Conservation (phyloP, 1,284 basidiomycete genomes). For the Veloboletus limbatus region DNA sequence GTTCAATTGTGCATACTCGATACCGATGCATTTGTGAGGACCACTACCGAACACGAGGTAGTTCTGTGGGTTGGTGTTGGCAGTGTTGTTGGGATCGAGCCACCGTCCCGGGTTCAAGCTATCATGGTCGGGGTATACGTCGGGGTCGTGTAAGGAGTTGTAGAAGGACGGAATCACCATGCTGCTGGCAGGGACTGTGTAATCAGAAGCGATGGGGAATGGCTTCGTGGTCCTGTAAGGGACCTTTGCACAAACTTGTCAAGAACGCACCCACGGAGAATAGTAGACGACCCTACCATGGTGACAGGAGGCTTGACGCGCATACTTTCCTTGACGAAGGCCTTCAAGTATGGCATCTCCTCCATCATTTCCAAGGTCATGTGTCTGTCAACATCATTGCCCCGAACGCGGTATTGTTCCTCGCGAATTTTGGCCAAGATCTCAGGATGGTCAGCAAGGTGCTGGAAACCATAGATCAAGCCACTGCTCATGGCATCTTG, state of each 20-base stretch:
- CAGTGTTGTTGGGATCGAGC: constrained; percentile 79
- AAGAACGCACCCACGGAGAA: constrained; percentile 1
- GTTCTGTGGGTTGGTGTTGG: constrained; percentile 89
- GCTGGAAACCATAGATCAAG: constrained; percentile 93
- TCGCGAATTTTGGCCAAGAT: constrained; percentile 86
- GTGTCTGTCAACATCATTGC: constrained; percentile 76
- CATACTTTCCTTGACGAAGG: constrained; percentile 91
- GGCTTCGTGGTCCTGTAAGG: constrained; percentile 90
- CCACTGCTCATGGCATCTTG: constrained; percentile 98
- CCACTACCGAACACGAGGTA: constrained; percentile 96
- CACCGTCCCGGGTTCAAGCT: constrained; percentile 87
- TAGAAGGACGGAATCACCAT: constrained; percentile 99
- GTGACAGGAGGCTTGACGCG: constrained; percentile 89
- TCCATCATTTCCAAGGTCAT: constrained; percentile 89
- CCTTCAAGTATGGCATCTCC: constrained; percentile 89
- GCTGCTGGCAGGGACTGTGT: constrained; percentile 87
- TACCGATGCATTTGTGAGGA: constrained; percentile 90
- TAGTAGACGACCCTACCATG: constrained; percentile 60
- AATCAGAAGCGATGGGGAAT: constrained; percentile 88
- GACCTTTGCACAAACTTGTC: constrained; percentile 49
- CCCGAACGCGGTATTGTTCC: constrained; percentile 86
- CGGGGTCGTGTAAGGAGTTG: constrained; percentile 88
- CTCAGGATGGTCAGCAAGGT: constrained; percentile 90
- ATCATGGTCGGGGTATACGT: constrained; percentile 87
- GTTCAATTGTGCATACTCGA: constrained; percentile 93